A percentile compares a stretch with the other conserved stretches of the same genome.
Evolutionary conservation across 139 green algal species (phyloP).

Genomic region (Chlamydomonas applanata): DNA sequence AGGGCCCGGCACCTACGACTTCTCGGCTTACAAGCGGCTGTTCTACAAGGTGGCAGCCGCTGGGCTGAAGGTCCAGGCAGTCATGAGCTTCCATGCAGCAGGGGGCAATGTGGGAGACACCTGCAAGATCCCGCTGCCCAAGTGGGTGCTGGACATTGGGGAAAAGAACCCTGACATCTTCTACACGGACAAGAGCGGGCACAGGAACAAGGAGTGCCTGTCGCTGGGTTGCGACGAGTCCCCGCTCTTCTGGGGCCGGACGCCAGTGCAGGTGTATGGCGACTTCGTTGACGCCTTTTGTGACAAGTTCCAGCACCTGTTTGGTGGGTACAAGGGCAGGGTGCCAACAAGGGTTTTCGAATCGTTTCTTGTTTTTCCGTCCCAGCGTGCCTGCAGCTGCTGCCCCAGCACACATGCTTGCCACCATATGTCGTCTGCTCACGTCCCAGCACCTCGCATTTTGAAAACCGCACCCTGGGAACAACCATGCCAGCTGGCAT

Average conservation of each 20-base stretch:
- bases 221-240: slow-evolving; percentile 87
- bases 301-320: slow-evolving; percentile 68
- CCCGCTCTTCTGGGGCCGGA: slow-evolving; percentile 80
- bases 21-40: slow-evolving; percentile 73
- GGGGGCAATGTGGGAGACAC: slow-evolving; percentile 92
- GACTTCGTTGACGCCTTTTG: slow-evolving; percentile 93
- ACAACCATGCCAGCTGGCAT: too few species aligned
- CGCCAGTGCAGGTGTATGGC: slow-evolving; percentile 87
- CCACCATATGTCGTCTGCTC: not conserved
- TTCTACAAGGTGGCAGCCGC: slow-evolving; percentile 57
- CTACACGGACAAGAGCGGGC: slow-evolving; percentile 87
- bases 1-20: slow-evolving; percentile 80
- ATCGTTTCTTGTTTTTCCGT: too few species aligned
- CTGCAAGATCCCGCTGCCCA: slow-evolving; percentile 88
- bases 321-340: slow-evolving; percentile 35
- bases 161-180: slow-evolving; percentile 91
- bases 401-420: not conserved
- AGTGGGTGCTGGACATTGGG: slow-evolving; percentile 92
- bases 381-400: not conserved
- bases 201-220: slow-evolving; percentile 92
- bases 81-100: slow-evolving; percentile 92
- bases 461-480: too few species aligned
- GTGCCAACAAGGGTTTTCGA: too few species aligned
- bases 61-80: slow-evolving; percentile 73
- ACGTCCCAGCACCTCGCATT: too few species aligned